phyloP scores from a whole-genome alignment of 108 stramenopile genomes.

The Cyclostephanos tholiformis region DNA sequence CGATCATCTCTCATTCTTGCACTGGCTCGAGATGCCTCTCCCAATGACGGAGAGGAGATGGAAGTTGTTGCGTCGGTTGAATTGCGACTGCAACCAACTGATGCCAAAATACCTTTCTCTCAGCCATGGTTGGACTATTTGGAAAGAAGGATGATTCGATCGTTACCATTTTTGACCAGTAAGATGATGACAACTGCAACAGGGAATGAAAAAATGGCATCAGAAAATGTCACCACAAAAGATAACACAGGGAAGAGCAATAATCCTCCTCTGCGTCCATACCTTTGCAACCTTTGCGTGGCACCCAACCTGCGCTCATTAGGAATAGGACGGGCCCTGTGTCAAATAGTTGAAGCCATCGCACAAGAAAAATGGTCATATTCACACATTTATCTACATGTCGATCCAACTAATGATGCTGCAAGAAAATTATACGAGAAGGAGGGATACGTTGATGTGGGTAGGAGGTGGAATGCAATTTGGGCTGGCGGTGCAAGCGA shows the following conservation, averaged over 20 bases:
- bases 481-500: constrained; percentile 77
- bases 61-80: constrained; percentile 81
- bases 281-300: constrained; percentile 84
- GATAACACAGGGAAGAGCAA: constrained; percentile 1
- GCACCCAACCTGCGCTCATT: constrained; percentile 59
- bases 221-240: neutral
- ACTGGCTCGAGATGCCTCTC: constrained; percentile 42
- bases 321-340: constrained; percentile 70
- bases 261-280: constrained; percentile 65
- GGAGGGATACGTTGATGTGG: constrained; percentile 75
- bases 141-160: constrained; percentile 61
- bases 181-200: constrained; percentile 7
- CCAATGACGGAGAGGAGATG: constrained; percentile 28
- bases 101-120: constrained; percentile 87
- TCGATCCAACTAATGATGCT: constrained; percentile 78
- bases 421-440: constrained; percentile 73
- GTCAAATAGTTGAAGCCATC: constrained; percentile 81
- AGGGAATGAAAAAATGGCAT: constrained; percentile 26
- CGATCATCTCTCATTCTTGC: constrained; percentile 70
- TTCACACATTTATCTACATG: constrained; percentile 75
- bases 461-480: constrained; percentile 75
- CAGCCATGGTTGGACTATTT: constrained; percentile 79
- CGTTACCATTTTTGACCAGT: constrained; percentile 45
- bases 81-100: constrained; percentile 77
- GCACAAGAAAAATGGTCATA: constrained; percentile 66